Evolutionary conservation across 495 filamentous ascomycete species (phyloP).

Genomic region (Penicillium canariense): DNA sequence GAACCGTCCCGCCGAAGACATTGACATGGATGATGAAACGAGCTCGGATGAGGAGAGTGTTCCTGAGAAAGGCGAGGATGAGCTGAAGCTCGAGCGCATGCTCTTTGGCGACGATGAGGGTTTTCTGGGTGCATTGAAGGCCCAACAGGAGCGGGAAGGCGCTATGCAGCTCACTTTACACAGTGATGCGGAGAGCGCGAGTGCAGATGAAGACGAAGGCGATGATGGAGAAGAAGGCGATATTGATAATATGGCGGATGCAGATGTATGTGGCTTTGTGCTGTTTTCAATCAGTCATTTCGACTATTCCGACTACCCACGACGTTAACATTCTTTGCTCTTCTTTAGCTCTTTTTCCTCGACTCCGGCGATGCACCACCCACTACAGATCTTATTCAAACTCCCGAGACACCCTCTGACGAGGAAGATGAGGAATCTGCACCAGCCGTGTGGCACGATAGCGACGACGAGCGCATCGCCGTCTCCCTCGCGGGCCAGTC

Average conservation of each 20-base stretch:
- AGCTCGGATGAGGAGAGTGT: slow-evolving; percentile 41
- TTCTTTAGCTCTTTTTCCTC: slow-evolving; percentile 63
- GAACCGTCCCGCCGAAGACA: slow-evolving; percentile 21
- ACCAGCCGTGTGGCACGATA: slow-evolving; percentile 82
- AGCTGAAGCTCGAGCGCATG: slow-evolving; percentile 78
- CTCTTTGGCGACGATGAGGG: slow-evolving; percentile 83
- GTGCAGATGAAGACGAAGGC: slow-evolving; percentile 29
- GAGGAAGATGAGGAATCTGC: slow-evolving; percentile 34
- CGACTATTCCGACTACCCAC: neutral
- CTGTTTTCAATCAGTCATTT: neutral
- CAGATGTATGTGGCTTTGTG: slow-evolving; percentile 15
- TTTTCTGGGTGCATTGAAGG: slow-evolving; percentile 68
- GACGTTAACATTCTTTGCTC: slow-evolving; percentile 1
- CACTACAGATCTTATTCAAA: slow-evolving; percentile 42
- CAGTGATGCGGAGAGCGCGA: slow-evolving; percentile 34
- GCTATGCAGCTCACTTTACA: slow-evolving; percentile 32
- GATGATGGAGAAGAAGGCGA: slow-evolving; percentile 38
- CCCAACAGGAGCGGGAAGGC: slow-evolving; percentile 32
- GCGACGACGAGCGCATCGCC: slow-evolving; percentile 84
- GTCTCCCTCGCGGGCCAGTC: slow-evolving; percentile 74
- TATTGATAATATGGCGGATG: slow-evolving; percentile 58
- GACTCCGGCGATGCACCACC: slow-evolving; percentile 56
- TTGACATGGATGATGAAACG: slow-evolving; percentile 31
- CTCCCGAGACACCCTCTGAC: slow-evolving; percentile 33
- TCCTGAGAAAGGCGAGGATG: slow-evolving; percentile 71